Conservation (phyloP, 1,284 basidiomycete genomes). For the Ustilago esculenta region DNA sequence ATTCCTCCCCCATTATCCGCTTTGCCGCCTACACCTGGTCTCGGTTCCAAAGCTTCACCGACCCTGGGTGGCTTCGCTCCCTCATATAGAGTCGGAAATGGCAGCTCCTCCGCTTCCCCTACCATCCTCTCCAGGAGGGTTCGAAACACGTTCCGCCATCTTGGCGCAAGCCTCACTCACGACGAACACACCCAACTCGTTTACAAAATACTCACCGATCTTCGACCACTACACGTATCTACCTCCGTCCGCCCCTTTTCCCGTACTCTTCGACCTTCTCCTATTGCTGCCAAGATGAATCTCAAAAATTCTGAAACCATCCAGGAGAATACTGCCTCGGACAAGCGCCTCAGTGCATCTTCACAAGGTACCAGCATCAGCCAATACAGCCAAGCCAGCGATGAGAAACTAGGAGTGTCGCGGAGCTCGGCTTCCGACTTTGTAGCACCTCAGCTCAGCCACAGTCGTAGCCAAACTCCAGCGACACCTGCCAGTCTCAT, state of each 20-base stretch:
- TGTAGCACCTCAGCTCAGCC: slow-evolving; percentile 25
- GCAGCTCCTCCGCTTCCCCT: slow-evolving; percentile 1
- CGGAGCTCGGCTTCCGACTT: not conserved
- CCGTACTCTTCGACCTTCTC: too few species aligned
- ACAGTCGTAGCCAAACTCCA: slow-evolving; percentile 16
- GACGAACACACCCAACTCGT: slow-evolving; percentile 21
- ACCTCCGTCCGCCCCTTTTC: slow-evolving; percentile 1
- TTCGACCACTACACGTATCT: slow-evolving; percentile 8
- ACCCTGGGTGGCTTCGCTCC: not conserved
- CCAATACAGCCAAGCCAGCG: not conserved
- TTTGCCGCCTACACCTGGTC: slow-evolving; percentile 21
- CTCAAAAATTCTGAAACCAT: too few species aligned
- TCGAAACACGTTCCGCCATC: slow-evolving; percentile 10
- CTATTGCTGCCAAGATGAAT: not conserved
- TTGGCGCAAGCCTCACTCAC: slow-evolving; percentile 12
- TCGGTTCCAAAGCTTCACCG: not conserved
- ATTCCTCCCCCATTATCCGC: slow-evolving; percentile 28
- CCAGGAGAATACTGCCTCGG: not conserved
- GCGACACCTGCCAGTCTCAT: slow-evolving; percentile 11
- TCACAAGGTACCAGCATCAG: slow-evolving; percentile 4
- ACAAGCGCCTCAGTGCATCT: slow-evolving; percentile 1
- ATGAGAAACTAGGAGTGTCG: slow-evolving; percentile 1
- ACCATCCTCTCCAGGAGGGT: slow-evolving; percentile 10
- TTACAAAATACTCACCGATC: slow-evolving; percentile 16
- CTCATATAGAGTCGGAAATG: not conserved